These are phyloP conservation scores for Lagerstroemia speciosa DNA, from an alignment of 345 rosid species.

Conservation along the genomic window DNA sequence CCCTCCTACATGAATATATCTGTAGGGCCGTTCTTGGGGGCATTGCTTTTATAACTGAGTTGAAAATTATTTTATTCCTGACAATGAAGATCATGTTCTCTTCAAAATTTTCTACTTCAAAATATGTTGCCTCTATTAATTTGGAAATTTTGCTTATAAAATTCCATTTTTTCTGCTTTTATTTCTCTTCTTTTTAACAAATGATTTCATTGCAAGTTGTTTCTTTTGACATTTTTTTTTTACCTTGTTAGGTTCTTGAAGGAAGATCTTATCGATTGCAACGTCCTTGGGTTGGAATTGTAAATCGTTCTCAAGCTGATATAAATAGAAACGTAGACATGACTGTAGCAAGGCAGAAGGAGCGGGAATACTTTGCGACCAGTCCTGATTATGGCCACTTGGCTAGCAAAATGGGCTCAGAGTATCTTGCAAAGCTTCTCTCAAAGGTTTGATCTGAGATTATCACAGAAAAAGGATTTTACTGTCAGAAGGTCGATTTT, in stretches of 20 bases:
- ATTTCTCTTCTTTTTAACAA: background rate
- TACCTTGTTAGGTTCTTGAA: slow-evolving; percentile 62
- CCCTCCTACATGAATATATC: slow-evolving; percentile 2
- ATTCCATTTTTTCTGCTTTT: background rate
- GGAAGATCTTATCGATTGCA: slow-evolving; percentile 85
- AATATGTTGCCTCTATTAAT: background rate
- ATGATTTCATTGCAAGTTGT: background rate
- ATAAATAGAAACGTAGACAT: slow-evolving; percentile 82
- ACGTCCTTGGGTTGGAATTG: slow-evolving; percentile 97
- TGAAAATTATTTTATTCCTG: background rate
- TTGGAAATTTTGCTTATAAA: background rate
- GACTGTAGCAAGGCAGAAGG: slow-evolving; percentile 82
- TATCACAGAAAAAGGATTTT: background rate
- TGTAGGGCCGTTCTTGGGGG: background rate
- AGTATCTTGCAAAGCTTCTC: slow-evolving; percentile 87
- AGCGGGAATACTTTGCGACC: slow-evolving; percentile 78
- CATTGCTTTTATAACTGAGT: background rate
- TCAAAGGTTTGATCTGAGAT: slow-evolving; percentile 49
- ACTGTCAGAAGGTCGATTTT: background rate
- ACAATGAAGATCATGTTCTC: background rate
- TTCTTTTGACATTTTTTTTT: background rate
- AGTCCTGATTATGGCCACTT: slow-evolving; percentile 94
- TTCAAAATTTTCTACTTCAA: background rate
- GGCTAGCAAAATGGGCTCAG: slow-evolving; percentile 91
- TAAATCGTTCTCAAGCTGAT: slow-evolving; percentile 97